Evolutionary conservation across 495 filamentous ascomycete genomes (phyloP).

Genomic region (Neurospora tetraspora): DNA sequence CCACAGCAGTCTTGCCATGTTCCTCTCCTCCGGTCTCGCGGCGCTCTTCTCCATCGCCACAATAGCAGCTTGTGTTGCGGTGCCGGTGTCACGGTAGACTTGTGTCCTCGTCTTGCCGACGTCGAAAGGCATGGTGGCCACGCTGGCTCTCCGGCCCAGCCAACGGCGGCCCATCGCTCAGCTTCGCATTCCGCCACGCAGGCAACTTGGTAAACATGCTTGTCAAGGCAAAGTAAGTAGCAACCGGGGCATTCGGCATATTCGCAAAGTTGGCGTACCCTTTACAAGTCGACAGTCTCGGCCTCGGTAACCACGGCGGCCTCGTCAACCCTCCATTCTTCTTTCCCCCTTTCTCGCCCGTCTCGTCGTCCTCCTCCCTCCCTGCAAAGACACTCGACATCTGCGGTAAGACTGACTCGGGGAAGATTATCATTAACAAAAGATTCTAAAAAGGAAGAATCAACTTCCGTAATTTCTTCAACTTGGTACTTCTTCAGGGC

Average conservation of each 20-base stretch:
- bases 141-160: conserved; percentile 45
- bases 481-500: too few species aligned
- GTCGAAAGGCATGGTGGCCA: conserved; percentile 94
- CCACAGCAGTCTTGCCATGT: conserved; percentile 68
- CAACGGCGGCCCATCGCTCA: conserved; percentile 14
- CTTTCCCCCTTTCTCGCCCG: too few species aligned
- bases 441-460: too few species aligned
- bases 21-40: conserved; percentile 55
- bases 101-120: conserved; percentile 95
- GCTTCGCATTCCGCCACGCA: conserved; percentile 41
- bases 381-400: too few species aligned
- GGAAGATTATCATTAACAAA: too few species aligned
- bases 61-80: conserved; percentile 10
- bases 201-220: conserved; percentile 49
- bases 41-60: conserved; percentile 6
- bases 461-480: too few species aligned
- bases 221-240: conserved; percentile 37
- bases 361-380: too few species aligned
- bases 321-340: background rate
- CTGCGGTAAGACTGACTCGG: too few species aligned
- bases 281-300: conserved; percentile 37
- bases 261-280: conserved; percentile 45
- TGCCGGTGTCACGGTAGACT: conserved; percentile 49
- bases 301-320: conserved; percentile 41
- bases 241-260: conserved; percentile 28